A percentile compares a stretch with the other conserved stretches of the same genome.
These are phyloP conservation scores for Mallotus japonicus DNA, from an alignment of 441 rosid genomes.

Conservation along the genomic window DNA sequence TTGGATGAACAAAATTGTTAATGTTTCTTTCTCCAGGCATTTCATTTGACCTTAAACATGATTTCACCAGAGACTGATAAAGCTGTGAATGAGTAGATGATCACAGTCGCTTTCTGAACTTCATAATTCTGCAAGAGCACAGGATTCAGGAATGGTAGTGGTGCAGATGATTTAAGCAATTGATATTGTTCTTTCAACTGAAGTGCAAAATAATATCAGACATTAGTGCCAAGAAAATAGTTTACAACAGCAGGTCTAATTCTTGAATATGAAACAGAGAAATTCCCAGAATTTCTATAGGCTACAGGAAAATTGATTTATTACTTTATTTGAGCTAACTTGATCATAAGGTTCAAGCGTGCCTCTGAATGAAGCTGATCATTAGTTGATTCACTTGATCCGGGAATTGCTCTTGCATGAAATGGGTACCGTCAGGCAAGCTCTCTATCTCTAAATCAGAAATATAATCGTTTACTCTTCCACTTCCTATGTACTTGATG, in stretches of 20 bases:
- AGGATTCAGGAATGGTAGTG: too few relatives aligned
- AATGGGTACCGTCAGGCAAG: conserved; percentile 34
- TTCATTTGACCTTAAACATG: conserved; percentile 89
- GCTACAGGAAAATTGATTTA: too few relatives aligned
- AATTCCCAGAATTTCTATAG: too few relatives aligned
- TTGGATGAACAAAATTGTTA: neutral
- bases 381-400: conserved; percentile 30
- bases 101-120: too few relatives aligned
- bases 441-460: conserved; percentile 23
- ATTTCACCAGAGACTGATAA: conserved; percentile 88
- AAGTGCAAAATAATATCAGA: too few relatives aligned
- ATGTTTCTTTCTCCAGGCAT: conserved; percentile 47
- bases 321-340: neutral
- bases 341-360: neutral
- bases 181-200: too few relatives aligned
- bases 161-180: too few relatives aligned
- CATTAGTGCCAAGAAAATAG: too few relatives aligned
- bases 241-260: too few relatives aligned
- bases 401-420: conserved; percentile 37
- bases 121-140: too few relatives aligned
- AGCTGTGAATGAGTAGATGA: conserved; percentile 56
- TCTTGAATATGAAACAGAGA: too few relatives aligned
- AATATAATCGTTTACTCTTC: conserved; percentile 22
- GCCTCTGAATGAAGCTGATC: conserved; percentile 22
- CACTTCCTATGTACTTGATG: conserved; percentile 28